Evolutionary conservation across 225 moss, liverwort and hornwort species (phyloP).

Genomic region (Neckera pumila): DNA sequence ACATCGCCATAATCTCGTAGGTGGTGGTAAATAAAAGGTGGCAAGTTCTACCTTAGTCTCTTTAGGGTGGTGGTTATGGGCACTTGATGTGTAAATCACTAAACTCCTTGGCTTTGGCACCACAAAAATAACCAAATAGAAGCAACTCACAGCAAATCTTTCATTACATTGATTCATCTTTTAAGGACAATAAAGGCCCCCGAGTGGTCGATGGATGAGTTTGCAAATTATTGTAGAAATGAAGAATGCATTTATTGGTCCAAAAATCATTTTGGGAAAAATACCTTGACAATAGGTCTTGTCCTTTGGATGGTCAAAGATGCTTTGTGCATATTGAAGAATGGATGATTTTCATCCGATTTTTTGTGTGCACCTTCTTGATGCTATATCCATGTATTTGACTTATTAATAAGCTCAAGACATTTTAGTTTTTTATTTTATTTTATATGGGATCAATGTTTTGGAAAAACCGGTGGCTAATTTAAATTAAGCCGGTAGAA

Average conservation of each 20-base stretch:
- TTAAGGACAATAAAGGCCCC: fast-evolving
- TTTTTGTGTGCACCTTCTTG: no score
- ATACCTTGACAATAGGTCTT: not conserved
- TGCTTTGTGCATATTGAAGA: no score
- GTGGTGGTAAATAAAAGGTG: fast-evolving
- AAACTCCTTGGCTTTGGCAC: not conserved
- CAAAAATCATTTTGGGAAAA: not conserved
- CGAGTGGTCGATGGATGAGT: not conserved
- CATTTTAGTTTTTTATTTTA: no score
- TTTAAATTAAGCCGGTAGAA: no score
- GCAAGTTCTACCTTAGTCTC: not conserved
- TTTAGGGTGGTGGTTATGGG: not conserved
- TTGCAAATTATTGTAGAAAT: not conserved
- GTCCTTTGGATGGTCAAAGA: no score
- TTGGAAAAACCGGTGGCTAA: no score
- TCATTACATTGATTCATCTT: not conserved
- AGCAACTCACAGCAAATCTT: not conserved
- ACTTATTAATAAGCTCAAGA: not conserved
- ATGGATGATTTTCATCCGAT: no score
- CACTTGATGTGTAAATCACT: not conserved
- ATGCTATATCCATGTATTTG: no score
- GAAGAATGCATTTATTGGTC: not conserved
- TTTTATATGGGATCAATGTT: no score
- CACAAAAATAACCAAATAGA: not conserved
- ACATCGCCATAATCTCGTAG: not conserved